Evolutionary conservation across 208 protist species (phyloP).

Genomic region (Crithidia expoeki): DNA sequence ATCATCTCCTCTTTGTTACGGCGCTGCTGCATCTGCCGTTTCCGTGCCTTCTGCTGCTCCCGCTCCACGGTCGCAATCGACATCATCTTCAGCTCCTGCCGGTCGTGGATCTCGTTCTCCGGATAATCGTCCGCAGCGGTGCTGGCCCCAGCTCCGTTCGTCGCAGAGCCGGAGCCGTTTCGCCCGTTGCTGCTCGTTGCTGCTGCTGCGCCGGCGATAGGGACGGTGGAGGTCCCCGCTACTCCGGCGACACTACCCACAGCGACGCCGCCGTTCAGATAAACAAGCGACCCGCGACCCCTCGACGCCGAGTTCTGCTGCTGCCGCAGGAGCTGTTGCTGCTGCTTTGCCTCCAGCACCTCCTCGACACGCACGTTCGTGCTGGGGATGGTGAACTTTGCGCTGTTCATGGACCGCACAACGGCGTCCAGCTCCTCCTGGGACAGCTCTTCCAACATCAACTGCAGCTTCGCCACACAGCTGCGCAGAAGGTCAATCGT

Average conservation of each 20-base stretch:
- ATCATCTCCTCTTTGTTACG: conserved; percentile 49
- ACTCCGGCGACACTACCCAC: background rate
- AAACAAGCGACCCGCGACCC: conserved; percentile 7
- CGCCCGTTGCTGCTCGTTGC: background rate
- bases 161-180: background rate
- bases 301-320: conserved; percentile 15
- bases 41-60: conserved; percentile 87
- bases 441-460: conserved; percentile 66
- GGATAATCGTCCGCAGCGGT: conserved; percentile 66
- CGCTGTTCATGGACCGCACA: conserved; percentile 32
- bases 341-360: conserved; percentile 35
- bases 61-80: conserved; percentile 84
- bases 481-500: conserved; percentile 58
- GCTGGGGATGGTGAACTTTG: conserved; percentile 40
- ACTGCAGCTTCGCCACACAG: conserved; percentile 61
- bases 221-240: conserved; percentile 1
- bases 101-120: conserved; percentile 88
- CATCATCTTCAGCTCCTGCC: conserved; percentile 90
- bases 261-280: background rate
- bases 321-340: conserved; percentile 17
- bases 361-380: conserved; percentile 59
- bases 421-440: conserved; percentile 52
- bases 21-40: conserved; percentile 57
- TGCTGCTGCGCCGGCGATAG: background rate
- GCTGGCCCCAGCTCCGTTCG: background rate